A percentile compares a stretch with the other conserved stretches of the same genome.
Conservation (phyloP, 148 eudicot genomes). For the Arctostaphylos glauca region DNA sequence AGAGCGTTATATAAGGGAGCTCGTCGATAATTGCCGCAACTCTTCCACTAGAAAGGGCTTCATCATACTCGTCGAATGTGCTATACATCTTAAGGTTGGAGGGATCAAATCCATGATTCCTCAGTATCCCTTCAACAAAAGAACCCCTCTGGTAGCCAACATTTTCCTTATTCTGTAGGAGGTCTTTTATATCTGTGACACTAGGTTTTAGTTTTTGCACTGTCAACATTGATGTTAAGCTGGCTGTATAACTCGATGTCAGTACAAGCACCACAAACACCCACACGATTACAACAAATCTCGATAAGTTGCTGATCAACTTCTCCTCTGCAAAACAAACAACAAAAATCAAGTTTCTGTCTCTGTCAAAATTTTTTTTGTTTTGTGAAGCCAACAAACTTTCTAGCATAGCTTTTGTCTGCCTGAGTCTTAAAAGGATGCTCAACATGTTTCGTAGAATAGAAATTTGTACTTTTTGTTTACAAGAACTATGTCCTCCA, state of each 20-base stretch:
- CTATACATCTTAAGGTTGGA: conserved; percentile 4
- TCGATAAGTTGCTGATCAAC: conserved; percentile 2
- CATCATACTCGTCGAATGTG: conserved; percentile 21
- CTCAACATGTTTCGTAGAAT: too few species aligned
- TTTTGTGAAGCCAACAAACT: too few species aligned
- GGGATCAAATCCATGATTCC: not conserved
- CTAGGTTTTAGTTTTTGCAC: conserved; percentile 17
- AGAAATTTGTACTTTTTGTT: too few species aligned
- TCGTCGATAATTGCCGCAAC: conserved; percentile 37
- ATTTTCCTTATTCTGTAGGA: conserved; percentile 6
- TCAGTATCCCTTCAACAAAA: conserved; percentile 13
- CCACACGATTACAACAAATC: conserved; percentile 5
- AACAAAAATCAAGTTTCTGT: not conserved
- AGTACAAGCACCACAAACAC: not conserved
- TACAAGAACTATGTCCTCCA: too few species aligned
- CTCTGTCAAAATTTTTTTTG: too few species aligned
- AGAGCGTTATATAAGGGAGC: conserved; percentile 32
- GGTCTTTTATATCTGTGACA: conserved; percentile 8
- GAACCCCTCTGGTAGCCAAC: conserved; percentile 22
- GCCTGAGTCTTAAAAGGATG: too few species aligned
- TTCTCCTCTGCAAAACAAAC: not conserved
- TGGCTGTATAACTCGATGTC: conserved; percentile 19
- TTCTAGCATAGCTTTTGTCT: too few species aligned
- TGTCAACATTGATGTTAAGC: conserved; percentile 23
- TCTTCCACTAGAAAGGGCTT: conserved; percentile 31